Conservation (phyloP, 2,329 filamentous ascomycete genomes). For the Colletotrichum sp. region DNA sequence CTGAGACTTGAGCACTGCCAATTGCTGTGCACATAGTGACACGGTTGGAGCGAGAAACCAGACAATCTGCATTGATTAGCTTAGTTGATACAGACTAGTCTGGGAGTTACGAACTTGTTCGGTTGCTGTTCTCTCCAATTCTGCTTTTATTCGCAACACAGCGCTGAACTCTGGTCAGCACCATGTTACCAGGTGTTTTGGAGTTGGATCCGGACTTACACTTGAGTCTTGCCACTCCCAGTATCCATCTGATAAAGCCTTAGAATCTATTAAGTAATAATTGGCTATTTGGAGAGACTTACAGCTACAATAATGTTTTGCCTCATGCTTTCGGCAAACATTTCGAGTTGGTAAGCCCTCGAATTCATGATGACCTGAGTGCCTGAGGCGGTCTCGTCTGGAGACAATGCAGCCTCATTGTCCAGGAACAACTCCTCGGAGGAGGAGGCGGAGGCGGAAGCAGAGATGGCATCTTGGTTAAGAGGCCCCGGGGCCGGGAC, state of each 20-base stretch:
- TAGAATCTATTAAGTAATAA: neutral
- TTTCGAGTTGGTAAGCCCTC: slow-evolving; percentile 76
- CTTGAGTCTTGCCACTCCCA: slow-evolving; percentile 78
- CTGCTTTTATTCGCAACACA: slow-evolving; percentile 68
- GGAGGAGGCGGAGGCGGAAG: neutral
- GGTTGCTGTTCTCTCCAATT: slow-evolving; percentile 59
- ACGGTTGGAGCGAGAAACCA: slow-evolving; percentile 81
- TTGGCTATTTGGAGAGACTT: slow-evolving; percentile 29
- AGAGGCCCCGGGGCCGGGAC: neutral
- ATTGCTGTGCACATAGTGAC: slow-evolving; percentile 71
- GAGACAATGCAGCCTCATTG: slow-evolving; percentile 5
- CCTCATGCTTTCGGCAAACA: slow-evolving; percentile 73
- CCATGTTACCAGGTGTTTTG: neutral
- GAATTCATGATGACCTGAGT: slow-evolving; percentile 40
- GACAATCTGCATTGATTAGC: slow-evolving; percentile 50
- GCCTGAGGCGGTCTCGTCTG: neutral
- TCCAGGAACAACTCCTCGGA: slow-evolving; percentile 7
- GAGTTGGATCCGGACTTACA: slow-evolving; percentile 54
- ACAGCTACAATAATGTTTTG: slow-evolving; percentile 77
- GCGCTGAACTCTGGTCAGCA: slow-evolving; percentile 53
- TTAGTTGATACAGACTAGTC: neutral
- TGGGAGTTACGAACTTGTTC: slow-evolving; percentile 54
- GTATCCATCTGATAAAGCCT: slow-evolving; percentile 71
- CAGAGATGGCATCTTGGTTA: slow-evolving; percentile 3
- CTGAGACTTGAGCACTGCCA: slow-evolving; percentile 62